These are phyloP conservation scores for Wickerhamomyces canadensis DNA, from an alignment of 805 yeast species.

Conservation along the genomic window DNA sequence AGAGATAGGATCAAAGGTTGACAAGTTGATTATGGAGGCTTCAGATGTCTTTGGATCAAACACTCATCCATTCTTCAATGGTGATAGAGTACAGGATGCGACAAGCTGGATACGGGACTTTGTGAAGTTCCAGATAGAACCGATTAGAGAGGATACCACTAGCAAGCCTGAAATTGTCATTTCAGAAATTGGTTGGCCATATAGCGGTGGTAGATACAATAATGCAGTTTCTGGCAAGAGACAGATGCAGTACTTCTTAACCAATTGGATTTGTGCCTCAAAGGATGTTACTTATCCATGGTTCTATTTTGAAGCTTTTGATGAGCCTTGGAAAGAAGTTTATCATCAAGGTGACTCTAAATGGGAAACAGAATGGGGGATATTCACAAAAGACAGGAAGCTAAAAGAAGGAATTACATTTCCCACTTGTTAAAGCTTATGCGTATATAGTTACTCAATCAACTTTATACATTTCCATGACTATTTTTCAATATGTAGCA, in stretches of 20 bases:
- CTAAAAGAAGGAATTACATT: slow-evolving; percentile 37
- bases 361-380: slow-evolving; percentile 75
- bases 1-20: slow-evolving; percentile 48
- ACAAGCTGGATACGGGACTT: slow-evolving; percentile 49
- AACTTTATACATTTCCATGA: too few relatives aligned
- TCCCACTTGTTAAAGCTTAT: slow-evolving; percentile 28
- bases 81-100: slow-evolving; percentile 41
- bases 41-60: slow-evolving; percentile 60
- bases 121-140: slow-evolving; percentile 37
- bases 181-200: slow-evolving; percentile 74
- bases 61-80: slow-evolving; percentile 65
- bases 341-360: slow-evolving; percentile 41
- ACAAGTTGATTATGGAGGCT: slow-evolving; percentile 30
- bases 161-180: slow-evolving; percentile 33
- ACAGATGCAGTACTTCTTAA: slow-evolving; percentile 42
- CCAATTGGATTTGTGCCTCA: slow-evolving; percentile 46
- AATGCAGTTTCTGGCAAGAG: slow-evolving; percentile 41
- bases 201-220: slow-evolving; percentile 45
- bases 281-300: slow-evolving; percentile 36
- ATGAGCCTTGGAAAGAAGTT: slow-evolving; percentile 63
- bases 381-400: slow-evolving; percentile 44
- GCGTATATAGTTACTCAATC: too few relatives aligned
- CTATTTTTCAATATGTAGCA: not conserved
- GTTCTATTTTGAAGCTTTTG: slow-evolving; percentile 66
- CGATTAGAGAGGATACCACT: slow-evolving; percentile 24